These are phyloP conservation scores for Alternaria solani DNA, from an alignment of 2,329 filamentous ascomycete species.

Conservation along the genomic window DNA sequence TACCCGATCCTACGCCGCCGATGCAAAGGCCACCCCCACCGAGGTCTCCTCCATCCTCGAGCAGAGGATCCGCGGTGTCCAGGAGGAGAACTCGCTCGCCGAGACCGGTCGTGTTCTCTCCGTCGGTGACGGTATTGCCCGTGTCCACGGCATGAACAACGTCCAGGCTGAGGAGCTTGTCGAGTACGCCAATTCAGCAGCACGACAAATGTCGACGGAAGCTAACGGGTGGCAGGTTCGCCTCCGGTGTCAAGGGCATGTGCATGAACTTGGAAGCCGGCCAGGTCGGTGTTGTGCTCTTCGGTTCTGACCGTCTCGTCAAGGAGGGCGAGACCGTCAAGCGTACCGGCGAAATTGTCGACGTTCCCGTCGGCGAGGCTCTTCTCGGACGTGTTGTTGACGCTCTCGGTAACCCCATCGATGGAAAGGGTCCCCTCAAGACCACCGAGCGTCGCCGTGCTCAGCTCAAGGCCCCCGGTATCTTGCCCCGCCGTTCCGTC, in stretches of 20 bases:
- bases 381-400: slow-evolving; percentile 98
- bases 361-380: slow-evolving; percentile 91
- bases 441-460: slow-evolving; percentile 92
- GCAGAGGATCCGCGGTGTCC: slow-evolving; percentile 97
- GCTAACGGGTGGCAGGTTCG: slow-evolving; percentile 73
- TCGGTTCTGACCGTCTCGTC: slow-evolving; percentile 99
- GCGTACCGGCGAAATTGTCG: slow-evolving; percentile 99
- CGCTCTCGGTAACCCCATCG: slow-evolving; percentile 98
- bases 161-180: slow-evolving; percentile 99
- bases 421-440: slow-evolving; percentile 98
- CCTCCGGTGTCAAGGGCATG: slow-evolving; percentile 99
- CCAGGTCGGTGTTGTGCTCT: slow-evolving; percentile 99
- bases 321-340: slow-evolving; percentile 99
- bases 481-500: slow-evolving; percentile 96
- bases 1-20: slow-evolving; percentile 86
- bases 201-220: slow-evolving; percentile 17
- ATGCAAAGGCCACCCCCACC: slow-evolving; percentile 93
- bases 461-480: slow-evolving; percentile 98
- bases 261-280: slow-evolving; percentile 99
- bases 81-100: slow-evolving; percentile 94
- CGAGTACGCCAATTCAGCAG: slow-evolving; percentile 74
- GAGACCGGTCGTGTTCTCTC: slow-evolving; percentile 99
- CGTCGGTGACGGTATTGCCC: slow-evolving; percentile 99
- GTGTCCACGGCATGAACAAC: slow-evolving; percentile 99
- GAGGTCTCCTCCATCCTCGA: slow-evolving; percentile 99